These are phyloP conservation scores for Suillus clintonianus DNA, from an alignment of 768 basidiomycete species.

Conservation along the genomic window DNA sequence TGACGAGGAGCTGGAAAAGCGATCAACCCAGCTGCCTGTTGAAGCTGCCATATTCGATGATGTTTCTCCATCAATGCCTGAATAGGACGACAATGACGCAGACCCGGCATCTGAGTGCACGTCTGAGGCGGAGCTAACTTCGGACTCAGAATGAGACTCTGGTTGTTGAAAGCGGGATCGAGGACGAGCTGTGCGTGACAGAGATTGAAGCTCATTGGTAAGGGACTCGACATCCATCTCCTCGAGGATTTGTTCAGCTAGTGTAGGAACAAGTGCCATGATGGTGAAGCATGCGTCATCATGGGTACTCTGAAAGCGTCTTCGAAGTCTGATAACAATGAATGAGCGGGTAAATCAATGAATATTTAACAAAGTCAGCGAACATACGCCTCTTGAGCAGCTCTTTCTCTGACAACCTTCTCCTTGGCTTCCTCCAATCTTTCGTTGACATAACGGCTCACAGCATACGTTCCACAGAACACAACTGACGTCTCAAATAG, in stretches of 20 bases:
- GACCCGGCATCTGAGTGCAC: slow-evolving; percentile 47
- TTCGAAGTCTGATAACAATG: slow-evolving; percentile 52
- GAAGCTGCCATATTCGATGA: slow-evolving; percentile 34
- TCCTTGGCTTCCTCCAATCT: slow-evolving; percentile 69
- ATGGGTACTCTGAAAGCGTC: slow-evolving; percentile 75
- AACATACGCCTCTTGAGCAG: slow-evolving; percentile 72
- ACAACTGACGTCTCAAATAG: slow-evolving; percentile 53
- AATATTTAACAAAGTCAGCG: slow-evolving; percentile 4
- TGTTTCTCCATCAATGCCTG: slow-evolving; percentile 42
- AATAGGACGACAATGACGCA: slow-evolving; percentile 39
- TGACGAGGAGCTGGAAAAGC: slow-evolving; percentile 26
- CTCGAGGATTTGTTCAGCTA: slow-evolving; percentile 63
- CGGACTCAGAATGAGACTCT: slow-evolving; percentile 35
- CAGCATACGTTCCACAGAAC: slow-evolving; percentile 62
- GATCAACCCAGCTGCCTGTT: slow-evolving; percentile 46
- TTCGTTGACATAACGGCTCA: slow-evolving; percentile 59
- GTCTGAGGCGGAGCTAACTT: slow-evolving; percentile 41
- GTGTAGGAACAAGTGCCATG: slow-evolving; percentile 67
- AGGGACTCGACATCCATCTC: slow-evolving; percentile 81
- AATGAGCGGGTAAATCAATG: slow-evolving; percentile 4
- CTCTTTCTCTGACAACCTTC: slow-evolving; percentile 55
- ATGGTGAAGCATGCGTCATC: slow-evolving; percentile 78
- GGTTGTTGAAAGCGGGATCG: slow-evolving; percentile 13
- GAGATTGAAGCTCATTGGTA: slow-evolving; percentile 54
- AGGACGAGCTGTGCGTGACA: slow-evolving; percentile 37